Percentiles rank a stretch among this genome's conserved stretches.
Conservation (phyloP, 164 flowering plant genomes). For the Piper betle region DNA sequence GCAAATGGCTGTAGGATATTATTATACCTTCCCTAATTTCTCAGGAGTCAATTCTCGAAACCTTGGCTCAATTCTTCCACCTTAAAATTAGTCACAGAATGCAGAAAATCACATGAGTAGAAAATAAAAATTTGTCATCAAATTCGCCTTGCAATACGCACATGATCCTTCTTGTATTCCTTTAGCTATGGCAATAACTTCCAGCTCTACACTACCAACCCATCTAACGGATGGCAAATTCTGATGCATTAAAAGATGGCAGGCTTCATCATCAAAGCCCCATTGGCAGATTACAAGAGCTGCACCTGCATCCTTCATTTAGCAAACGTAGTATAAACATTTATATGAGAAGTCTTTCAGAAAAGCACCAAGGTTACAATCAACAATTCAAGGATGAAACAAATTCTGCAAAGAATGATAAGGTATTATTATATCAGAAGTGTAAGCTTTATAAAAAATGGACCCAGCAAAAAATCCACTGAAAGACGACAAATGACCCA, state of each 20-base stretch:
- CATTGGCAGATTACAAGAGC: conserved; percentile 96
- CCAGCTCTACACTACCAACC: conserved; percentile 99
- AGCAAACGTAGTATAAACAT: too few relatives aligned
- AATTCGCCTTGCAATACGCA: too few relatives aligned
- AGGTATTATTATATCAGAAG: too few relatives aligned
- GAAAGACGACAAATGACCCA: too few relatives aligned
- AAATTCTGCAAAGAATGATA: too few relatives aligned
- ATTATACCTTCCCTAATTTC: conserved; percentile 79
- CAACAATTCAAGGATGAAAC: neutral
- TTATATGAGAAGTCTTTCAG: too few relatives aligned
- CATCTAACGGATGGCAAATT: conserved; percentile 96
- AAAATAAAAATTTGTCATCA: too few relatives aligned
- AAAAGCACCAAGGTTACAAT: neutral
- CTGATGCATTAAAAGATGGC: conserved; percentile 83
- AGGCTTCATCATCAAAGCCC: conserved; percentile 99
- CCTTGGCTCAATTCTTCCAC: conserved; percentile 98
- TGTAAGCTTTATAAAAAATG: too few relatives aligned
- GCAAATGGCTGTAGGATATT: too few relatives aligned
- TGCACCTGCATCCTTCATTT: conserved; percentile 87
- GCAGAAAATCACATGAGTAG: too few relatives aligned
- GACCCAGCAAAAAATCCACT: too few relatives aligned
- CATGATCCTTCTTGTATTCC: conserved; percentile 23
- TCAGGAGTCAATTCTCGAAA: conserved; percentile 92
- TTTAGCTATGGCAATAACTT: conserved; percentile 94
- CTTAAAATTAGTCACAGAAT: conserved; percentile 17